Evolutionary conservation across 306 rosid genomes (phyloP).

Genomic region (Myrica gale): DNA sequence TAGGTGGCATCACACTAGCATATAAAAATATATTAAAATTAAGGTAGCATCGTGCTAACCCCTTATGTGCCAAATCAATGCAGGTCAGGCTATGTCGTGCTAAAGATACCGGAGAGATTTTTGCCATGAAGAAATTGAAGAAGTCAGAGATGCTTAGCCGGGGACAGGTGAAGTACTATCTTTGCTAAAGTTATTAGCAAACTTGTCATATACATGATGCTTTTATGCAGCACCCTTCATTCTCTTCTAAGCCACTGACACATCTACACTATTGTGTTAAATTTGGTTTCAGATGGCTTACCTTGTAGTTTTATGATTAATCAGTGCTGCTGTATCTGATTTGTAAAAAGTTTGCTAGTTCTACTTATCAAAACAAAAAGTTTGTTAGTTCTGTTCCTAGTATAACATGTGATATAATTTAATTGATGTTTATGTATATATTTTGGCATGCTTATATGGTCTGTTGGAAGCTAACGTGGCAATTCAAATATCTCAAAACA

Average conservation of each 20-base stretch:
- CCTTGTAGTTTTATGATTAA: slow-evolving; percentile 3
- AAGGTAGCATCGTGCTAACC: neutral
- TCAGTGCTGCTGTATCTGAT: neutral
- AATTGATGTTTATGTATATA: neutral
- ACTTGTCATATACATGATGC: neutral
- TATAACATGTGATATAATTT: neutral
- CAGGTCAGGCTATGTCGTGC: slow-evolving; percentile 93
- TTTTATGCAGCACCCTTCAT: neutral
- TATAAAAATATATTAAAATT: neutral
- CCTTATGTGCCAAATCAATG: slow-evolving; percentile 12
- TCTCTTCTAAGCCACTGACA: neutral
- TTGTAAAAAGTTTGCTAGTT: neutral
- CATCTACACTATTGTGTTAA: slow-evolving; percentile 4
- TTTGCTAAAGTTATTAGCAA: neutral
- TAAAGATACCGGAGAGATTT: slow-evolving; percentile 76
- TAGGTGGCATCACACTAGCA: too few relatives aligned
- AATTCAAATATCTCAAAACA: too few relatives aligned
- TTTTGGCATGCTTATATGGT: neutral
- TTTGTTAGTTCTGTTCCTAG: neutral
- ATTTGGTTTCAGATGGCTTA: slow-evolving; percentile 9
- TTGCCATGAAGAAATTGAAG: slow-evolving; percentile 95
- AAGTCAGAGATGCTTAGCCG: slow-evolving; percentile 99
- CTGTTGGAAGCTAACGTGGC: neutral
- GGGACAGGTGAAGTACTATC: slow-evolving; percentile 71
- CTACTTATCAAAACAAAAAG: too few relatives aligned